These are phyloP conservation scores for Melocanna baccifera DNA, from an alignment of 176 grass and related monocot genomes.

Conservation along the genomic window DNA sequence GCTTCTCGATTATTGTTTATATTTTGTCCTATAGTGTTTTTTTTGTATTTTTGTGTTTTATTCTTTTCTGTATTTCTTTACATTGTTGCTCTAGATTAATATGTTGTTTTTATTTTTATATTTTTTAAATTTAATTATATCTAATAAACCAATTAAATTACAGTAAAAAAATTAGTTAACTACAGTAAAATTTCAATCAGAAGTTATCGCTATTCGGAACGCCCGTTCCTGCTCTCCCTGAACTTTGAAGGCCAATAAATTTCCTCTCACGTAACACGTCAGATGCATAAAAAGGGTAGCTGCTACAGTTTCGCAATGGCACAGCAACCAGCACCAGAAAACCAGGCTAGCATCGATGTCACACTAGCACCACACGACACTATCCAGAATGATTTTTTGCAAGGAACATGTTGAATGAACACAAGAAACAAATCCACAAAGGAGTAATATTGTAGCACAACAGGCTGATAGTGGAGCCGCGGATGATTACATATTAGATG, in stretches of 20 bases:
- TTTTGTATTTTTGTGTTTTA: too few species aligned
- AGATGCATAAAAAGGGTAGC: neutral
- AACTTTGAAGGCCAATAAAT: neutral
- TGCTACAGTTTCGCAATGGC: neutral
- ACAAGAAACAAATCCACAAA: slow-evolving; percentile 39
- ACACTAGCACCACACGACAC: neutral
- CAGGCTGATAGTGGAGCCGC: slow-evolving; percentile 27
- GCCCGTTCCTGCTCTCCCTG: neutral
- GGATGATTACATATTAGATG: slow-evolving; percentile 41
- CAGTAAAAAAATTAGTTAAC: too few species aligned
- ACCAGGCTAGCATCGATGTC: neutral
- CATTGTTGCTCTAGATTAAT: too few species aligned
- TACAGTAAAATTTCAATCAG: too few species aligned
- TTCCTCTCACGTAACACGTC: neutral
- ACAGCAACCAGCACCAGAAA: neutral
- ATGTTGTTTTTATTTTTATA: too few species aligned
- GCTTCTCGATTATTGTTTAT: too few species aligned
- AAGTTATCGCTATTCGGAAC: too few species aligned
- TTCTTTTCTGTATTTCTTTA: too few species aligned
- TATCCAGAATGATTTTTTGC: neutral
- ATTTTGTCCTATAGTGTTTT: too few species aligned
- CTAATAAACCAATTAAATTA: too few species aligned
- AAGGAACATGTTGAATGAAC: neutral
- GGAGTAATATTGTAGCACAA: slow-evolving; percentile 38
- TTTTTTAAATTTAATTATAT: too few species aligned